These are phyloP conservation scores for Coemansia guatemalensis DNA, from an alignment of 192 early-diverging fungal genomes.

Conservation along the genomic window DNA sequence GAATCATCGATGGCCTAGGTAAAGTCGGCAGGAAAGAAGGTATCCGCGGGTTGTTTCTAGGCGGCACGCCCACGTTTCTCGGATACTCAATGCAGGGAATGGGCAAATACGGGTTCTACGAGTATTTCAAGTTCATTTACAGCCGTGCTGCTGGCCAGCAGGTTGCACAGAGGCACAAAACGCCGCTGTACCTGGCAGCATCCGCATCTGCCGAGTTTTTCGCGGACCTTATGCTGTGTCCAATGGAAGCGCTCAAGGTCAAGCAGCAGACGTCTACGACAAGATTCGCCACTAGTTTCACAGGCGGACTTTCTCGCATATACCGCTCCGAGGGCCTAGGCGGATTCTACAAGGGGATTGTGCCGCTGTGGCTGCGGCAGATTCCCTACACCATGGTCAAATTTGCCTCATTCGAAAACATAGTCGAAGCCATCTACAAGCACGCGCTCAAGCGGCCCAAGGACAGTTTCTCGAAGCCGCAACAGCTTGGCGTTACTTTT, in stretches of 20 bases:
- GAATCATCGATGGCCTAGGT: conserved; percentile 27
- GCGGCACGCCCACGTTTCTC: conserved; percentile 67
- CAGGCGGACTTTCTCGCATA: conserved; percentile 54
- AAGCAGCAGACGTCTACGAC: conserved; percentile 70
- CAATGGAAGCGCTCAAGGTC: conserved; percentile 76
- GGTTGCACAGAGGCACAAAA: too few relatives aligned
- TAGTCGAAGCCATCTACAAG: conserved; percentile 59
- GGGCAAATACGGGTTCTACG: conserved; percentile 84
- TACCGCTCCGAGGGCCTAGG: conserved; percentile 49
- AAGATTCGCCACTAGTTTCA: conserved; percentile 55
- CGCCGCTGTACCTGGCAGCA: conserved; percentile 59
- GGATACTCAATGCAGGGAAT: conserved; percentile 79
- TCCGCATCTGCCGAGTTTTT: conserved; percentile 74
- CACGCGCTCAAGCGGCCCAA: conserved; percentile 54
- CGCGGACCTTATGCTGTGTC: conserved; percentile 76
- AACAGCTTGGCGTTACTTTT: conserved; percentile 71
- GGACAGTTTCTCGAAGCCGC: conserved; percentile 56
- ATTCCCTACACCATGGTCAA: conserved; percentile 81
- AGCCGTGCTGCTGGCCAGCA: conserved; percentile 54
- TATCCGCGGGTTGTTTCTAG: conserved; percentile 63
- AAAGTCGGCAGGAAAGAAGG: conserved; percentile 56
- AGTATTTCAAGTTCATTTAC: conserved; percentile 76
- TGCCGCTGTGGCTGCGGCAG: conserved; percentile 70
- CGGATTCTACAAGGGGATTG: conserved; percentile 64
- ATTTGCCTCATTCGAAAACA: conserved; percentile 75